Evolutionary conservation across 768 basidiomycete genomes (phyloP).

Genomic region (Hypholoma fasciculare): DNA sequence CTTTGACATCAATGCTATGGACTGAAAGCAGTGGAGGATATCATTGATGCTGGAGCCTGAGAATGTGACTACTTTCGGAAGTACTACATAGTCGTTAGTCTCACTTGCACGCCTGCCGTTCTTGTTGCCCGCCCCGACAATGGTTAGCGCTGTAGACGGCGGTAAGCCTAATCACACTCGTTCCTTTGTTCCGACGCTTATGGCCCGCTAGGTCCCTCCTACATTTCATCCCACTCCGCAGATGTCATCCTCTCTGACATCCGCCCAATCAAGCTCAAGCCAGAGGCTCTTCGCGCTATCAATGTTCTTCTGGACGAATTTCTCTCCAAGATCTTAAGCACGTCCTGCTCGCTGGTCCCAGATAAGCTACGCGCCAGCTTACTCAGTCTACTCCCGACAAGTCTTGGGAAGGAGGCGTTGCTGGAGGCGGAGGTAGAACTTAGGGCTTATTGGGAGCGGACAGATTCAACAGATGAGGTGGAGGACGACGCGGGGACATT

Average conservation of each 20-base stretch:
- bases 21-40: neutral
- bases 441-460: constrained; percentile 85
- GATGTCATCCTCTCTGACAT: constrained; percentile 93
- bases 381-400: constrained; percentile 71
- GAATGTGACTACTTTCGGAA: constrained; percentile 8
- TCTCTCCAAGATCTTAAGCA: constrained; percentile 67
- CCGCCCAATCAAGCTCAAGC: constrained; percentile 83
- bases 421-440: constrained; percentile 93
- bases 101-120: constrained; percentile 17
- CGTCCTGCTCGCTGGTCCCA: constrained; percentile 68
- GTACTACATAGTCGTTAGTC: neutral
- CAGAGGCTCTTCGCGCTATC: constrained; percentile 74
- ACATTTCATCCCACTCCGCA: constrained; percentile 81
- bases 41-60: constrained; percentile 6
- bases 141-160: constrained; percentile 43
- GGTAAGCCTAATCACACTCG: constrained; percentile 32
- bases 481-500: constrained; percentile 62
- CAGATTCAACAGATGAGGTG: constrained; percentile 34
- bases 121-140: constrained; percentile 32
- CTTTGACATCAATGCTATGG: neutral
- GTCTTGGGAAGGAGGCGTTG: constrained; percentile 88
- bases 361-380: constrained; percentile 73
- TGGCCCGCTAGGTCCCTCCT: constrained; percentile 54
- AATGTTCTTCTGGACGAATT: constrained; percentile 87
- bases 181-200: constrained; percentile 8